Conservation (phyloP, 2,329 filamentous ascomycete species). For the Cadophora luteo-olivacea region DNA sequence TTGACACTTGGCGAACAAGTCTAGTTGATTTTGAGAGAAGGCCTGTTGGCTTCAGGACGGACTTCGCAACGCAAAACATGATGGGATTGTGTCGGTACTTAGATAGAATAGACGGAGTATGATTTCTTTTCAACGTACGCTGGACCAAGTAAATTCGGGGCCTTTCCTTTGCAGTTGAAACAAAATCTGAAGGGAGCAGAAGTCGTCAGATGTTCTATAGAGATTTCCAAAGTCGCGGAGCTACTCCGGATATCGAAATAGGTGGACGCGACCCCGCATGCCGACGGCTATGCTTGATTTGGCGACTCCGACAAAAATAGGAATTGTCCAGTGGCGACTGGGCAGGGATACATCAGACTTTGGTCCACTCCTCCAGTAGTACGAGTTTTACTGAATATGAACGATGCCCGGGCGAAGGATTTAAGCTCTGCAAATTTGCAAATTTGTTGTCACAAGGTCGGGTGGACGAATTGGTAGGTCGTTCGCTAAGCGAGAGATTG, state of each 20-base stretch:
- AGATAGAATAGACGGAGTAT: not conserved
- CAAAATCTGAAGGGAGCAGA: not conserved
- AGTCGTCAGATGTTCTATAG: not conserved
- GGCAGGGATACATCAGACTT: not conserved
- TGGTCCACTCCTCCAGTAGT: not conserved
- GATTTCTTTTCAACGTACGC: not conserved
- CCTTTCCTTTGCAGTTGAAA: not conserved
- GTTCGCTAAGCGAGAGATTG: not conserved
- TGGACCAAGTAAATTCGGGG: not conserved
- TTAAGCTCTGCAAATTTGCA: not conserved
- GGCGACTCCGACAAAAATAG: not conserved
- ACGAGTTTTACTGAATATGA: not conserved
- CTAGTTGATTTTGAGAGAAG: conserved; percentile 45
- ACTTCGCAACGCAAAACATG: conserved; percentile 32
- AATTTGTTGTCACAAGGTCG: not conserved
- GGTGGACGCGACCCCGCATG: not conserved
- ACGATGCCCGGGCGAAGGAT: too few relatives aligned
- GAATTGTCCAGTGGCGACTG: not conserved
- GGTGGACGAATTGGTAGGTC: not conserved
- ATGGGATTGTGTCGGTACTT: not conserved
- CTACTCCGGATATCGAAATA: not conserved
- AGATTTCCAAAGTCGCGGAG: not conserved
- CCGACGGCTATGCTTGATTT: not conserved
- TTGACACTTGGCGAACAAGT: conserved; percentile 48
- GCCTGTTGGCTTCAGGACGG: conserved; percentile 7